These are phyloP conservation scores for Macadamia integrifolia DNA, from an alignment of 164 flowering plant species.

Conservation along the genomic window DNA sequence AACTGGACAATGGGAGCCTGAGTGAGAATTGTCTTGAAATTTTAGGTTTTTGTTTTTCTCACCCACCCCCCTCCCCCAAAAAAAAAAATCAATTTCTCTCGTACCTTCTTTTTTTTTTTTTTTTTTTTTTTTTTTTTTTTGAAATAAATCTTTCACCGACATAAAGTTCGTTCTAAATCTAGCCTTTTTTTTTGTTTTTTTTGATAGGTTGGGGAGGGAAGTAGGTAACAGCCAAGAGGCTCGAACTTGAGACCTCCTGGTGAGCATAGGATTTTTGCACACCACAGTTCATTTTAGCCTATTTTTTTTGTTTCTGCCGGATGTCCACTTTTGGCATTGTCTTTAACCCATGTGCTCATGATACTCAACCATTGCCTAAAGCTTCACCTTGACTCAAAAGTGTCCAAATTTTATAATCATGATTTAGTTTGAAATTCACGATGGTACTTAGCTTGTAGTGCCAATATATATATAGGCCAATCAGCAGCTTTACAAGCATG, in stretches of 20 bases:
- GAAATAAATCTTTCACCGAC: neutral
- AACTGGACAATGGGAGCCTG: neutral
- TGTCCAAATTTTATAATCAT: neutral
- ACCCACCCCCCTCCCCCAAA: neutral
- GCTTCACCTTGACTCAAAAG: neutral
- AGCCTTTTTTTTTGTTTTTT: neutral
- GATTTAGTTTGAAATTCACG: neutral
- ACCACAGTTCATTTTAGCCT: neutral
- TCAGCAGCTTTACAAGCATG: neutral
- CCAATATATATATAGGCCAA: neutral
- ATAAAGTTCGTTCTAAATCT: neutral
- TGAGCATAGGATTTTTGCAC: too few relatives aligned
- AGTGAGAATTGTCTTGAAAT: neutral
- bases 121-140: neutral
- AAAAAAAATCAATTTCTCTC: neutral
- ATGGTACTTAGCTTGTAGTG: neutral
- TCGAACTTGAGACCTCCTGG: too few relatives aligned
- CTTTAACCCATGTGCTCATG: neutral
- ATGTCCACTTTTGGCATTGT: neutral
- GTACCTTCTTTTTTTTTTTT: neutral
- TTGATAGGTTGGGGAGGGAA: too few relatives aligned
- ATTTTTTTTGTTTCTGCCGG: neutral
- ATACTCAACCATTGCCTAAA: neutral
- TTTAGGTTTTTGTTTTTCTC: neutral
- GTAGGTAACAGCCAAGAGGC: too few relatives aligned